Conservation (phyloP, 169 alveolate species). For the Plasmodium knowlesi region DNA sequence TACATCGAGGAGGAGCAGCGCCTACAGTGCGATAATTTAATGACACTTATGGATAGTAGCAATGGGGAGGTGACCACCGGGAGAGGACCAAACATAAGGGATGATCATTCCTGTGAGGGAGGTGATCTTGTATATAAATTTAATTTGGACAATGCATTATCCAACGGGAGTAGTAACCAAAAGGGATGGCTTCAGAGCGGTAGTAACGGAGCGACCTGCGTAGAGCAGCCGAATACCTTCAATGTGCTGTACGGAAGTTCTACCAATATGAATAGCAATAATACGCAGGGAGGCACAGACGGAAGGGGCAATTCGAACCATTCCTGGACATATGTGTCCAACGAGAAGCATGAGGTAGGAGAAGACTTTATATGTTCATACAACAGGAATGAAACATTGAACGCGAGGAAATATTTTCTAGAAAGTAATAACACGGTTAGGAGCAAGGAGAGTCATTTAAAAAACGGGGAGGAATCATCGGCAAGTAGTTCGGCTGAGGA, state of each 20-base stretch:
- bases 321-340: conserved; percentile 54
- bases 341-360: conserved; percentile 46
- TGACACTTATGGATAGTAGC: conserved; percentile 22
- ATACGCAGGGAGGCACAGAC: neutral
- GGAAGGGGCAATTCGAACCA: neutral
- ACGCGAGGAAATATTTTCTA: neutral
- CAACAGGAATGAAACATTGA: conserved; percentile 18
- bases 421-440: neutral
- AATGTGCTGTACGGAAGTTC: neutral
- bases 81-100: neutral
- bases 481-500: conserved; percentile 1
- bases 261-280: neutral
- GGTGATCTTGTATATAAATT: conserved; percentile 6
- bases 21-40: conserved; percentile 9
- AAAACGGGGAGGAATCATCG: neutral
- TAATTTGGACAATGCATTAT: conserved; percentile 2
- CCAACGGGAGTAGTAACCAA: neutral
- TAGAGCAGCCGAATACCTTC: neutral
- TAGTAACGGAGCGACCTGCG: neutral
- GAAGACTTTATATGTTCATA: conserved; percentile 44
- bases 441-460: neutral
- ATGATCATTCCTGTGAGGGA: neutral
- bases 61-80: neutral
- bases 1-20: conserved; percentile 12
- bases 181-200: neutral